phyloP scores from a whole-genome alignment of 176 grass and related monocot genomes.

The Neostapfia colusana region DNA sequence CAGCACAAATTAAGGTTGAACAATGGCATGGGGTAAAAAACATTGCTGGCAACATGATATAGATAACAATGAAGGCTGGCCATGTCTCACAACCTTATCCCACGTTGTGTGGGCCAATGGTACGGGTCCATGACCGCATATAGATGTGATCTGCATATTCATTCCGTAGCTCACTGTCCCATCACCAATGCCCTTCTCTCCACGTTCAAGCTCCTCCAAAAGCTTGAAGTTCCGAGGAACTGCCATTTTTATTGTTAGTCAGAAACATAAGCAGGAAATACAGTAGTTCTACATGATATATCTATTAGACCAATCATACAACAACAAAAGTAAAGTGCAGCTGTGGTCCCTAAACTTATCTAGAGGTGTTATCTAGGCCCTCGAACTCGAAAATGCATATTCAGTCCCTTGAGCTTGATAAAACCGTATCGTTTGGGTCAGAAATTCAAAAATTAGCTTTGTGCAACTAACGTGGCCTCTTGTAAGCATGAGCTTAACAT shows the following conservation, averaged over 20 bases:
- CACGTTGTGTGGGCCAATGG: slow-evolving; percentile 78
- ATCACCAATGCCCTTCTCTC: slow-evolving; percentile 86
- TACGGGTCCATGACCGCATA: slow-evolving; percentile 82
- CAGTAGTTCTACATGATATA: not conserved
- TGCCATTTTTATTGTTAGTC: slow-evolving; percentile 33
- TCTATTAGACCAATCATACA: not conserved
- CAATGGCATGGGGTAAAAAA: not conserved
- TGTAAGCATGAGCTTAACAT: too few relatives aligned
- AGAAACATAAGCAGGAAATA: not conserved
- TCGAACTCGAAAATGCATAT: too few relatives aligned
- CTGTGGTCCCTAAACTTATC: too few relatives aligned
- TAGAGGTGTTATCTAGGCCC: too few relatives aligned
- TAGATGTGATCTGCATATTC: slow-evolving; percentile 81
- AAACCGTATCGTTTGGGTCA: too few relatives aligned
- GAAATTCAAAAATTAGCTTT: too few relatives aligned
- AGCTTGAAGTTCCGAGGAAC: slow-evolving; percentile 85
- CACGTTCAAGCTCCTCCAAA: slow-evolving; percentile 74
- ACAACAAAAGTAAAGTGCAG: not conserved
- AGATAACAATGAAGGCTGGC: not conserved
- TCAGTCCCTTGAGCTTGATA: too few relatives aligned
- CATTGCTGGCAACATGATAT: not conserved
- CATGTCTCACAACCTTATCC: not conserved
- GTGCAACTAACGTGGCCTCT: too few relatives aligned
- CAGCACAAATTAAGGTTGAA: not conserved
- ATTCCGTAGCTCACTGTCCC: slow-evolving; percentile 77